A percentile compares a stretch with the other conserved stretches of the same genome.
These are phyloP conservation scores for Macadamia tetraphylla DNA, from an alignment of 164 flowering plant species.

Conservation along the genomic window DNA sequence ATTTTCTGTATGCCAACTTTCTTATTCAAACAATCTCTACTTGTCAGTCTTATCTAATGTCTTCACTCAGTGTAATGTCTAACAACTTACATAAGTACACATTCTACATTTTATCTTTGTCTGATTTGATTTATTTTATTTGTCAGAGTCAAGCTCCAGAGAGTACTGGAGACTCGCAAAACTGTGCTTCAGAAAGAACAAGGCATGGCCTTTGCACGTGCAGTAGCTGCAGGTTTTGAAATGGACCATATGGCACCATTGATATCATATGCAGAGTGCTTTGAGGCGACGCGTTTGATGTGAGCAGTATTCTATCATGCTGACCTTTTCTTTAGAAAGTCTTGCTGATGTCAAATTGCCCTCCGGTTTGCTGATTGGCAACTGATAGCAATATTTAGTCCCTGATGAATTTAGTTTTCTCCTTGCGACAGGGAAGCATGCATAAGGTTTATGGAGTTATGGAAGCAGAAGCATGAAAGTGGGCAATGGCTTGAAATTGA, in stretches of 20 bases:
- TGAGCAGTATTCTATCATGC: constrained; percentile 26
- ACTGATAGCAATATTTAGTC: constrained; percentile 2
- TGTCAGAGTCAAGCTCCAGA: constrained; percentile 76
- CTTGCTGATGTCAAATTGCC: neutral
- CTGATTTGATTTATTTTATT: constrained; percentile 6
- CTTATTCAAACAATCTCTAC: no score
- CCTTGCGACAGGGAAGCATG: constrained; percentile 78
- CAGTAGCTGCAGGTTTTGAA: constrained; percentile 96
- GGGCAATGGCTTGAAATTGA: constrained; percentile 94
- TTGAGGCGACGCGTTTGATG: constrained; percentile 89
- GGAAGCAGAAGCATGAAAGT: constrained; percentile 92
- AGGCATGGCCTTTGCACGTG: constrained; percentile 99
- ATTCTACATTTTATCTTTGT: neutral
- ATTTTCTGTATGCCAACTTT: no score
- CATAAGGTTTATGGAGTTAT: constrained; percentile 55
- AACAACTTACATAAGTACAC: no score
- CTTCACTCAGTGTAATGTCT: no score
- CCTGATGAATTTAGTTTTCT: constrained; percentile 5
- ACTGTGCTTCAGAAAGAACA: constrained; percentile 83
- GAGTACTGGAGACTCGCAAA: constrained; percentile 82
- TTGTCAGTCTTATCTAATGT: no score
- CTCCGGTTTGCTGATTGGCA: neutral
- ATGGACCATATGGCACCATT: constrained; percentile 66
- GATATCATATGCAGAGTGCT: constrained; percentile 77
- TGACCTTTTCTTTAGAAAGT: neutral